Evolutionary conservation across 176 grass and related monocot species (phyloP).

Genomic region (Otatea glauca): DNA sequence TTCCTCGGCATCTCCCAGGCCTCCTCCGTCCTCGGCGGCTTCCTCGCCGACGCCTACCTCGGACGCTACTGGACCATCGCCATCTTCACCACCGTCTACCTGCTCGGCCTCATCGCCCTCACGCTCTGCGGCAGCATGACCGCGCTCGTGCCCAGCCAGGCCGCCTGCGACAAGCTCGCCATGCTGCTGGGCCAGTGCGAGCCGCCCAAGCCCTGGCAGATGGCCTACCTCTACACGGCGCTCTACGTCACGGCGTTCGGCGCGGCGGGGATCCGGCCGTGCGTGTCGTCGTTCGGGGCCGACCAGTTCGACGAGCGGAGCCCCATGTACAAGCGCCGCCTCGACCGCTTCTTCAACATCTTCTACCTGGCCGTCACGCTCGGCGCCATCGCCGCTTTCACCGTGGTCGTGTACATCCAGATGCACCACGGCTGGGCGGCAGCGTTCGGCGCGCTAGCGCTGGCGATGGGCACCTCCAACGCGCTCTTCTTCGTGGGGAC

Average conservation of each 20-base stretch:
- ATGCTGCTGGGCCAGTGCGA: conserved; percentile 66
- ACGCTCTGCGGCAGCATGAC: conserved; percentile 69
- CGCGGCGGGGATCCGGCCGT: conserved; percentile 83
- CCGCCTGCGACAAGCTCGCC: conserved; percentile 63
- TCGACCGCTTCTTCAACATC: conserved; percentile 86
- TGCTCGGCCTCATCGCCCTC: conserved; percentile 77
- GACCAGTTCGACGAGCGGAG: conserved; percentile 90
- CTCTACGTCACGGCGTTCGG: conserved; percentile 77
- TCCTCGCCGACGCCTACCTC: conserved; percentile 94
- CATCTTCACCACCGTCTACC: conserved; percentile 81
- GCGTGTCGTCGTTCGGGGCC: conserved; percentile 88
- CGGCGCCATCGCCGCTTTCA: conserved; percentile 84
- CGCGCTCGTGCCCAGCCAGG: conserved; percentile 60
- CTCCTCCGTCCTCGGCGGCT: conserved; percentile 87
- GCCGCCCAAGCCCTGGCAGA: conserved; percentile 66
- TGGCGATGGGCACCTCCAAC: conserved; percentile 86
- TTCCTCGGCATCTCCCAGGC: conserved; percentile 96
- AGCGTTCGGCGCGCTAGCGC: conserved; percentile 78
- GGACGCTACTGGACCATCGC: conserved; percentile 97
- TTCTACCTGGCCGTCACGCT: conserved; percentile 91
- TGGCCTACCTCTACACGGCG: conserved; percentile 77
- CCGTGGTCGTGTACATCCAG: conserved; percentile 83
- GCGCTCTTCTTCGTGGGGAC: conserved; percentile 82
- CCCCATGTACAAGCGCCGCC: conserved; percentile 58
- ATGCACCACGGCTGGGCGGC: conserved; percentile 80